Conservation (phyloP, 108 stramenopile species). For the Skeletonema potamos region DNA sequence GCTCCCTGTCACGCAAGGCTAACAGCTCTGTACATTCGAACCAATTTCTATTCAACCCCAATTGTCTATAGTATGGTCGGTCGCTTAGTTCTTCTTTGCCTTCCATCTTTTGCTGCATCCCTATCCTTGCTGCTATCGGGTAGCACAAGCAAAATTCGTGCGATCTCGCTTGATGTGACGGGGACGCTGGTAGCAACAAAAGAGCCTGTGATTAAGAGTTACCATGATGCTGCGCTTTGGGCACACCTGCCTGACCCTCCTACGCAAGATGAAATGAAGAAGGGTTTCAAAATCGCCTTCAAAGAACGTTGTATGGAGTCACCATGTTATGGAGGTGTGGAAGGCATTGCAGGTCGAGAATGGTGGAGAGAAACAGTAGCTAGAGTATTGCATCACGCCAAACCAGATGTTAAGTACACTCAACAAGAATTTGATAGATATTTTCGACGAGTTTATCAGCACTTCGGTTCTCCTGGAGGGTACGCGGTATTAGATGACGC, state of each 20-base stretch:
- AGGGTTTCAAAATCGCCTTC: slow-evolving; percentile 13
- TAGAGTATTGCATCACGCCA: slow-evolving; percentile 14
- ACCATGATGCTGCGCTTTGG: slow-evolving; percentile 24
- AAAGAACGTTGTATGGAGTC: slow-evolving; percentile 12
- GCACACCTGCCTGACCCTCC: slow-evolving; percentile 10
- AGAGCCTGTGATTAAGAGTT: slow-evolving; percentile 17
- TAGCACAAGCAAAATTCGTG: slow-evolving; percentile 11
- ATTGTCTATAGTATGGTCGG: no score
- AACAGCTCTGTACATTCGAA: no score
- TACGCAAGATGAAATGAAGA: slow-evolving; percentile 8
- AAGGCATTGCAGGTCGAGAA: slow-evolving; percentile 14
- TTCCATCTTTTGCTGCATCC: background rate
- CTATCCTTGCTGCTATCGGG: slow-evolving; percentile 2
- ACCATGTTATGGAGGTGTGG: slow-evolving; percentile 26
- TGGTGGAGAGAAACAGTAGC: slow-evolving; percentile 27
- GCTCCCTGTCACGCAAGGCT: no score
- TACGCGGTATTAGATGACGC: slow-evolving; percentile 18
- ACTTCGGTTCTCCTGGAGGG: slow-evolving; percentile 10
- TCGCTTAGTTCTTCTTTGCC: background rate
- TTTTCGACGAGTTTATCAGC: slow-evolving; percentile 19
- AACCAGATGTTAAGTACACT: background rate
- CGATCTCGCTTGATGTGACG: slow-evolving; percentile 27
- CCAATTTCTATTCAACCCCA: no score
- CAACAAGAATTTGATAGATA: slow-evolving; percentile 16
- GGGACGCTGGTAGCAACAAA: slow-evolving; percentile 15